Evolutionary conservation across 495 filamentous ascomycete genomes (phyloP).

Genomic region (Penicillium malachiteum): DNA sequence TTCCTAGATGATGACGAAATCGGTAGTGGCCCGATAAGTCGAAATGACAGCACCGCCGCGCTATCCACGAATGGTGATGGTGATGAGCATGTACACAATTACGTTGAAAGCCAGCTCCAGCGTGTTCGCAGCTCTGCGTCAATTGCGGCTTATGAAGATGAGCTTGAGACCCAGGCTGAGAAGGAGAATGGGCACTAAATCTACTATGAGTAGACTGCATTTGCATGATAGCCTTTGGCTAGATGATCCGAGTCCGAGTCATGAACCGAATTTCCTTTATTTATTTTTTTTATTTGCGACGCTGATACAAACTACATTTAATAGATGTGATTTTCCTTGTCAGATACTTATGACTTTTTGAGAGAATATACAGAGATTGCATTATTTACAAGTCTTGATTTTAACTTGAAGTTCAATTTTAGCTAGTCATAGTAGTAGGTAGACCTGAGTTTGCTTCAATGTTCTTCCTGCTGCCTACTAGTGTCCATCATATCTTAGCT

Average conservation of each 20-base stretch:
- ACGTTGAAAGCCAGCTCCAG: constrained; percentile 69
- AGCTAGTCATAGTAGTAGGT: no score
- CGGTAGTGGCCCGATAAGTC: constrained; percentile 27
- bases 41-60: constrained; percentile 25
- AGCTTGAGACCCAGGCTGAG: constrained; percentile 55
- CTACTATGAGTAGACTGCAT: not conserved
- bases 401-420: no score
- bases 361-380: constrained; percentile 1
- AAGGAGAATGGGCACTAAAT: constrained; percentile 27
- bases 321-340: constrained; percentile 4
- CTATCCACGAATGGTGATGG: constrained; percentile 34
- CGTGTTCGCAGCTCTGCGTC: constrained; percentile 56
- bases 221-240: not conserved
- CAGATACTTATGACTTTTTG: not conserved
- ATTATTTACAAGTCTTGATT: not conserved
- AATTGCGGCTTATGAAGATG: constrained; percentile 56
- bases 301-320: constrained; percentile 3
- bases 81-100: constrained; percentile 65
- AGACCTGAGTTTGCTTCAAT: no score
- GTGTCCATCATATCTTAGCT: no score
- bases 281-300: not conserved
- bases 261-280: not conserved
- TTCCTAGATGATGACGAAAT: constrained; percentile 33
- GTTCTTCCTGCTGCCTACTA: no score
- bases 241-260: not conserved